Conservation (phyloP, 129 eudicot species). For the Pittosporum tobira region DNA sequence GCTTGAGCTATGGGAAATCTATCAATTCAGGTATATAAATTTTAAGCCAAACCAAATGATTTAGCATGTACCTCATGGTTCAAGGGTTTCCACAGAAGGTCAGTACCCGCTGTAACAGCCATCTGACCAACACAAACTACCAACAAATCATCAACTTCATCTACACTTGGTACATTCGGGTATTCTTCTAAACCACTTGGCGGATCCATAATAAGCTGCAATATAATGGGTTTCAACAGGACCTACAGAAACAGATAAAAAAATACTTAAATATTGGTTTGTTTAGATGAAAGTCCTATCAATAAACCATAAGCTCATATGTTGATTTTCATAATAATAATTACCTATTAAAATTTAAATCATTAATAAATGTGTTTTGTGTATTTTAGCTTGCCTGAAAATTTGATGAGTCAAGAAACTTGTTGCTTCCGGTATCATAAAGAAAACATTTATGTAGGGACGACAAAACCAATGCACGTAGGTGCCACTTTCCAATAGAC, state of each 20-base stretch:
- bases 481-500: conserved; percentile 57
- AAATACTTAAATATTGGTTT: background rate
- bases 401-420: conserved; percentile 67
- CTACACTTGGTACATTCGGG: conserved; percentile 48
- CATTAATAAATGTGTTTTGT: background rate
- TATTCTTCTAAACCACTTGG: conserved; percentile 49
- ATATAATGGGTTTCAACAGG: conserved; percentile 66
- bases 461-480: conserved; percentile 58
- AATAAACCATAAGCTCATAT: background rate
- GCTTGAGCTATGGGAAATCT: too few species aligned
- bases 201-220: conserved; percentile 63
- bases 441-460: conserved; percentile 77
- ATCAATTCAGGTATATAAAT: background rate
- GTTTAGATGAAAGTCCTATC: background rate
- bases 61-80: conserved; percentile 30
- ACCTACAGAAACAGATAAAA: conserved; percentile 27
- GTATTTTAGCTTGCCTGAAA: conserved; percentile 52
- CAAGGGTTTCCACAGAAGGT: conserved; percentile 77
- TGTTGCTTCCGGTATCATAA: conserved; percentile 61
- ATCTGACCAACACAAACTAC: conserved; percentile 81
- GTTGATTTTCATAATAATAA: too few species aligned
- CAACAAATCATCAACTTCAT: conserved; percentile 70
- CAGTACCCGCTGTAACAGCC: conserved; percentile 90
- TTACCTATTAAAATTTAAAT: too few species aligned
- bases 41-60: background rate